phyloP scores from a whole-genome alignment of 164 flowering plant species.

The Stephania yunnanensis region DNA sequence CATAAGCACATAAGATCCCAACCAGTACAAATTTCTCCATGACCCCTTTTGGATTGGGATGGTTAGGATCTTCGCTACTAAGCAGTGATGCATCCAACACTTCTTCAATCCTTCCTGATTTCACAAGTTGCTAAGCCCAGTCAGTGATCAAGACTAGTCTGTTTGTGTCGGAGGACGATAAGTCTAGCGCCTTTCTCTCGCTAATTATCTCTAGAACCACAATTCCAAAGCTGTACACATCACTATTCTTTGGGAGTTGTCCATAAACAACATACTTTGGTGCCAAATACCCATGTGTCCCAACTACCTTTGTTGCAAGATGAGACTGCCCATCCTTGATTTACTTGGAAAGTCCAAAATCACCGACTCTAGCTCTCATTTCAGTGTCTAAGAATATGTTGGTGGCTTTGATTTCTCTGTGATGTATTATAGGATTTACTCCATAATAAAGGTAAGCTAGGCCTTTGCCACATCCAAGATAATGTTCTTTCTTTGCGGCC shows the following conservation, averaged over 20 bases:
- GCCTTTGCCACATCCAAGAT: slow-evolving; percentile 81
- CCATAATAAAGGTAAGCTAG: slow-evolving; percentile 78
- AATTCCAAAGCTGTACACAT: slow-evolving; percentile 81
- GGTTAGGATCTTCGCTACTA: slow-evolving; percentile 23
- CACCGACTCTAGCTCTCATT: slow-evolving; percentile 76
- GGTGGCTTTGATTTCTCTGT: slow-evolving; percentile 75
- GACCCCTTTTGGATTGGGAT: slow-evolving; percentile 39
- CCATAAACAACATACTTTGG: slow-evolving; percentile 90
- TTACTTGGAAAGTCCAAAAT: slow-evolving; percentile 73
- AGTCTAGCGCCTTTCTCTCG: slow-evolving; percentile 74
- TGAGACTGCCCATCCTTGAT: slow-evolving; percentile 76
- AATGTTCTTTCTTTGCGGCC: slow-evolving; percentile 69
- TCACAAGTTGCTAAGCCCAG: slow-evolving; percentile 81
- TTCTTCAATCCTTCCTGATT: slow-evolving; percentile 42
- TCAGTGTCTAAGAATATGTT: slow-evolving; percentile 67
- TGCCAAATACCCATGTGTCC: slow-evolving; percentile 84
- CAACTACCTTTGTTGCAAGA: slow-evolving; percentile 80
- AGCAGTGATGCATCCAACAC: slow-evolving; percentile 47
- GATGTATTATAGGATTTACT: slow-evolving; percentile 71
- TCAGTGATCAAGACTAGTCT: slow-evolving; percentile 56
- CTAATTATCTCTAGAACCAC: slow-evolving; percentile 75
- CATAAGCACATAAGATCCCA: slow-evolving; percentile 83
- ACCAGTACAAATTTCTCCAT: slow-evolving; percentile 73
- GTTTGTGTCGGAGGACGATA: slow-evolving; percentile 35
- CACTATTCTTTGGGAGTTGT: slow-evolving; percentile 82